phyloP scores from a whole-genome alignment of 805 yeast species.

The Cyberlindnera mycetangii region DNA sequence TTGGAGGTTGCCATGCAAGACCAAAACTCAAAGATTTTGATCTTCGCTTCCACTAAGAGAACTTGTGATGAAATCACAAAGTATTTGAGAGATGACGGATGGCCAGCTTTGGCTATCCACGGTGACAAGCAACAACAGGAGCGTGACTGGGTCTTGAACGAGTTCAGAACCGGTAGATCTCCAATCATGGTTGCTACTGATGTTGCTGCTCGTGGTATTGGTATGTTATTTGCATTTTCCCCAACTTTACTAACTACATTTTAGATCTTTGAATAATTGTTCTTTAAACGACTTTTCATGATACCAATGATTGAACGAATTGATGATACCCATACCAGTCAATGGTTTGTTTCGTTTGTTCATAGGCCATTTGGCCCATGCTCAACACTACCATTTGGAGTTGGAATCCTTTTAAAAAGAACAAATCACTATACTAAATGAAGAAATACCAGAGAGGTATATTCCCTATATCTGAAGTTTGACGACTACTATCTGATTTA shows the following conservation, averaged over 20 bases:
- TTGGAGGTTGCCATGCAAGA: conserved; percentile 75
- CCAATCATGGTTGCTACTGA: conserved; percentile 99
- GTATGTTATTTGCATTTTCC: conserved; percentile 54
- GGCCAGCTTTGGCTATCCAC: conserved; percentile 98
- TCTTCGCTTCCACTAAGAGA: conserved; percentile 97
- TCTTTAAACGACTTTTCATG: background rate
- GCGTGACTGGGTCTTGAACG: conserved; percentile 97
- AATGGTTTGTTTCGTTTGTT: background rate
- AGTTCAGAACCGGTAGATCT: conserved; percentile 88
- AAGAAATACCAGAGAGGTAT: background rate
- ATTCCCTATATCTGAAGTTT: background rate
- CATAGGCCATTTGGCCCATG: background rate
- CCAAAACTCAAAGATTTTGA: conserved; percentile 71
- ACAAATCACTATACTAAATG: background rate
- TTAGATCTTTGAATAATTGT: conserved; percentile 21
- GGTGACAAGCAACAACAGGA: conserved; percentile 98
- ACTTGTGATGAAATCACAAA: conserved; percentile 94
- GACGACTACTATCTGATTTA: background rate
- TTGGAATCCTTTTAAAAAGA: no score
- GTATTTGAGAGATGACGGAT: conserved; percentile 91
- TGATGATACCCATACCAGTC: conserved; percentile 1
- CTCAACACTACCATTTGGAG: background rate
- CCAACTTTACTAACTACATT: conserved; percentile 18
- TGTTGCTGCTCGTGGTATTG: conserved; percentile 99
- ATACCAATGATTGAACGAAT: no score